Percentiles rank a stretch among this genome's conserved stretches.
Evolutionary conservation across 192 early-diverging fungal genomes (phyloP).

Genomic region (Funneliformis mosseae): DNA sequence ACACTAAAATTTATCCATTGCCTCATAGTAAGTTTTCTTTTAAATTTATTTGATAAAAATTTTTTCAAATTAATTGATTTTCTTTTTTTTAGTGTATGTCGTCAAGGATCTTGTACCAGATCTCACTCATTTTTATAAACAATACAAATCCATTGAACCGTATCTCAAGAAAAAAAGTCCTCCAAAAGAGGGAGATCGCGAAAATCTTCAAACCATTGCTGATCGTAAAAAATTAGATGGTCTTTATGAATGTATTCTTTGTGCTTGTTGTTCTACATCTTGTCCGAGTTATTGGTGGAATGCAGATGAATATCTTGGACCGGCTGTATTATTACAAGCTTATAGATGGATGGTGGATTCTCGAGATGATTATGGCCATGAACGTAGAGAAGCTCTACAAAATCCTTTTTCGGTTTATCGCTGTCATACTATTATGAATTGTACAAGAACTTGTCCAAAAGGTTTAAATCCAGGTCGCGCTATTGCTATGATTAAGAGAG

Average conservation of each 20-base stretch:
- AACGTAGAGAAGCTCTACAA: conserved; percentile 87
- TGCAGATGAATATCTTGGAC: conserved; percentile 91
- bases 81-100: conserved; percentile 67
- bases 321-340: conserved; percentile 94
- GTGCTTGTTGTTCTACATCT: conserved; percentile 95
- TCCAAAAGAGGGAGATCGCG: conserved; percentile 62
- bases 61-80: background rate
- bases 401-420: conserved; percentile 97
- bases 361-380: conserved; percentile 86
- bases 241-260: conserved; percentile 97
- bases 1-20: conserved; percentile 91
- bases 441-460: conserved; percentile 96
- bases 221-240: conserved; percentile 96
- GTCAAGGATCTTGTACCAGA: conserved; percentile 98
- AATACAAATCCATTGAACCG: conserved; percentile 97
- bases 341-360: conserved; percentile 99
- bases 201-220: conserved; percentile 92
- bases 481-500: conserved; percentile 95
- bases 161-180: conserved; percentile 89
- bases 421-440: conserved; percentile 99
- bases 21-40: conserved; percentile 73
- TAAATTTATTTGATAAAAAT: conserved; percentile 9
- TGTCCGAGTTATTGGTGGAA: conserved; percentile 99
- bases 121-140: conserved; percentile 95
- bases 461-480: conserved; percentile 96